Evolutionary conservation across 2,329 filamentous ascomycete genomes (phyloP).

Genomic region (Boeremia lycopersici): DNA sequence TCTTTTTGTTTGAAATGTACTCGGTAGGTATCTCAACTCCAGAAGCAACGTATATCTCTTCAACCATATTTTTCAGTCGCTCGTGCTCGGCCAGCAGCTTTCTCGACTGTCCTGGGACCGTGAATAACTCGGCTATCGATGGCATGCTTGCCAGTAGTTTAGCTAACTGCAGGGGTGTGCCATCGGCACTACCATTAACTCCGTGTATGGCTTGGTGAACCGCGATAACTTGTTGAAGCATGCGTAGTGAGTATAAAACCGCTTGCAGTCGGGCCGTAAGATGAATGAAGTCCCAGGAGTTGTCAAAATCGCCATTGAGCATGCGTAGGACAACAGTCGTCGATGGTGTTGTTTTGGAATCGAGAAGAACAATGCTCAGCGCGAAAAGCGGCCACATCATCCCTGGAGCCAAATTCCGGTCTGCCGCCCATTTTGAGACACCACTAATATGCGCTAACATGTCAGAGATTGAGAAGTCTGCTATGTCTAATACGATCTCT

Average conservation of each 20-base stretch:
- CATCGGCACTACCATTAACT: not conserved
- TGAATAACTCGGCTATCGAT: slow-evolving; percentile 30
- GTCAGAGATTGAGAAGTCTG: slow-evolving; percentile 2
- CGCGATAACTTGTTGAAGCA: slow-evolving; percentile 47
- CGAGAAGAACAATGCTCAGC: slow-evolving; percentile 27
- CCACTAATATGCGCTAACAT: slow-evolving; percentile 22
- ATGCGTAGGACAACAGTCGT: slow-evolving; percentile 23
- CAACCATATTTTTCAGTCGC: slow-evolving; percentile 23
- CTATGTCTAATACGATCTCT: slow-evolving; percentile 14
- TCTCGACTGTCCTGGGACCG: slow-evolving; percentile 32
- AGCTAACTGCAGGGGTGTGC: slow-evolving; percentile 15
- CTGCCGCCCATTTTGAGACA: slow-evolving; percentile 25
- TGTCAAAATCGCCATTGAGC: slow-evolving; percentile 39
- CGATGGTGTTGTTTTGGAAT: slow-evolving; percentile 29
- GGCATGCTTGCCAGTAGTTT: slow-evolving; percentile 30
- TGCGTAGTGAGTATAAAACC: slow-evolving; percentile 50
- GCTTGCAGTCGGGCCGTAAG: slow-evolving; percentile 50
- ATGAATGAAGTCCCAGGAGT: slow-evolving; percentile 49
- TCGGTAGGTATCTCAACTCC: slow-evolving; percentile 29
- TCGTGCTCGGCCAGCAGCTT: slow-evolving; percentile 23
- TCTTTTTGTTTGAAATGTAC: slow-evolving; percentile 28
- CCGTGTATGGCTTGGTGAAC: slow-evolving; percentile 24
- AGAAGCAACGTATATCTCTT: slow-evolving; percentile 36
- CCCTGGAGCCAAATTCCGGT: slow-evolving; percentile 10
- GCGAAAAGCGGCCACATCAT: slow-evolving; percentile 37